Evolutionary conservation across 306 rosid species (phyloP), one percentile per base, ranked within the genome.

Genomic region (Ochetophila trinervis): DNA sequence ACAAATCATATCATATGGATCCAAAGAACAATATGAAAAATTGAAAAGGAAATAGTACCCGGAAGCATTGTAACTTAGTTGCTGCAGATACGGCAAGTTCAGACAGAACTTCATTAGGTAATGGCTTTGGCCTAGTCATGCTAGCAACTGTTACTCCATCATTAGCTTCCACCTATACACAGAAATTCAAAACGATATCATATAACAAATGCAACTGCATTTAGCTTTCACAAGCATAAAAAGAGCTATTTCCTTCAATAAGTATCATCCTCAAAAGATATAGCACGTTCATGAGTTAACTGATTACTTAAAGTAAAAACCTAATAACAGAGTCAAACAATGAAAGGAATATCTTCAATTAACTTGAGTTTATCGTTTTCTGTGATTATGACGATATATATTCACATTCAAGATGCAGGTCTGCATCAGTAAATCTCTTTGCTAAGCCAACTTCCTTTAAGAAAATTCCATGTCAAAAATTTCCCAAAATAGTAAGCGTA

Each of bases 31-130:
- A 17, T 17, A 11, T 47, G n/a, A 7, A n/a, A 53, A 30, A 35
- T 55, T 12, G 14, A 51, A n/a, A 47, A 54, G 66, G 51, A 69
- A 62, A 57, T 35, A 40, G 67, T 84, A 89, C 97, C 62, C 91
- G 84, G 73, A 84, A 87, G 77, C 97, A 87, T 73, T 89, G 97
- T 63, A 93, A 83, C 78, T 87, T 93, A 73, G 89, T 79, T 76
- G 97, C 94, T 15, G 92, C 91, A 74, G 86, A 87, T n/a, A 93
- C 90, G 65, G 91, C 87, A 75, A 93, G 88, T 66, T 93, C 96
- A 21, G 96, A 81, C 74, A 93, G 76, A 72, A 70, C 84, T 83
- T 93, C 98, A 73, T 79, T 84, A 24, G 95, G 96, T 40, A 86
- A 75, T 66, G 79, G 80, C 74, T 87, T 93, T 40, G 96, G 96